Base-by-base conservation (phyloP, 129 eudicot species). In the Chrysanthemum seticuspe region DNA sequence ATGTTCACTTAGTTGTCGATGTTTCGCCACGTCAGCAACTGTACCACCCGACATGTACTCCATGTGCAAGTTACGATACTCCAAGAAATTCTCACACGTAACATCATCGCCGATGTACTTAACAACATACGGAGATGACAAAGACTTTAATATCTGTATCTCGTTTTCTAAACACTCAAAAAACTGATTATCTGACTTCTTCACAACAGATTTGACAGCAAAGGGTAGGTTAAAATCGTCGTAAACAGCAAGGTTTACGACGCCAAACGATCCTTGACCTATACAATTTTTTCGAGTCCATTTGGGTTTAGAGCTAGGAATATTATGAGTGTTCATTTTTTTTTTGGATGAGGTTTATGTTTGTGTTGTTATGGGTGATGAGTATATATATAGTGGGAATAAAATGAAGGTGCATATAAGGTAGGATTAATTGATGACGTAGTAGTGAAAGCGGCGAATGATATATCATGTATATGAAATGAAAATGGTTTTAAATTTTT, bases 1-100 rank as follows among this genome's bases (percentile, higher is more conserved):
- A 55, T 49, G 10, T 25, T 2, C 52, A 2, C 19, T 11, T 40
- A 44, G 11, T 13, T 27, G 58, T 58, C 66, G 40, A 6, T 12
- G 44, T 52, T 63, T 70, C 0, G 80, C 82, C 76, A 84, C 44
- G 74, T 86, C 87, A 62, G 85, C 81, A 18, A 73, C 80, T 6
- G 95, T 83, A 48, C 97, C 97, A 64, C 82, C 80, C 4, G 97
- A 76, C 83, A 88, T 62, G 25, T 88, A 91, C 83, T 91, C 97
- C 87, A 91, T 49, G 74, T 84, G 85, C 31, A 91, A 60, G 59
- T 84, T 91, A 70, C 88, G 82, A 70, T 70, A 87, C 68, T 61
- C 54, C 27, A 73, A 1, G 13, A 73, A n/a, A 13, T 2, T 5
- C 80, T 80, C 91, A 40, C 18, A 9, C 56, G 85, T 87, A 34